Evolutionary conservation across 2,329 filamentous ascomycete species (phyloP).

Genomic region (Xylaria sp.): DNA sequence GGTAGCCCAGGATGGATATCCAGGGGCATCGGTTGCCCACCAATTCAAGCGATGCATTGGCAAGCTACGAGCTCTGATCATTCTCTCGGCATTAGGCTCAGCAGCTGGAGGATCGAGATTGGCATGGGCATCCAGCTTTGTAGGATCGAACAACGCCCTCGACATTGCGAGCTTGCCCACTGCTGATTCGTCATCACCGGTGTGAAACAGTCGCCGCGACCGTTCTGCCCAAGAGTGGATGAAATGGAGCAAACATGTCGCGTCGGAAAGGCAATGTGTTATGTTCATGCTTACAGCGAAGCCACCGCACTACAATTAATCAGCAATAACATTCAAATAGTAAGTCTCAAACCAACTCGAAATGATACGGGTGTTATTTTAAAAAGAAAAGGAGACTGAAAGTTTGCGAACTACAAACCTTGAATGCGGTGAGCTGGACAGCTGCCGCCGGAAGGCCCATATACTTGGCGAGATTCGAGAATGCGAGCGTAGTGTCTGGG

Average conservation of each 20-base stretch:
- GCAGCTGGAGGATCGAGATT: constrained; percentile 38
- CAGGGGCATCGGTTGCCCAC: constrained; percentile 52
- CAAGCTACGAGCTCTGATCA: constrained; percentile 50
- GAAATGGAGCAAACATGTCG: constrained; percentile 55
- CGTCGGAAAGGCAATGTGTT: constrained; percentile 58
- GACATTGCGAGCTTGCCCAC: background rate
- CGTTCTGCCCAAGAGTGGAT: constrained; percentile 54
- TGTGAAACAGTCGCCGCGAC: constrained; percentile 38
- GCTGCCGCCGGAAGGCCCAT: constrained; percentile 48
- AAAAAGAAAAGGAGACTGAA: background rate
- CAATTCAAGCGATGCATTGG: constrained; percentile 61
- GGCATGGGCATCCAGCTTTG: constrained; percentile 52
- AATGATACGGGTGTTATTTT: background rate
- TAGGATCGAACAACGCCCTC: constrained; percentile 52
- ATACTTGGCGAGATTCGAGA: constrained; percentile 46
- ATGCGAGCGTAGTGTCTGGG: constrained; percentile 49
- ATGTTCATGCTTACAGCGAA: constrained; percentile 55
- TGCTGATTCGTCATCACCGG: background rate
- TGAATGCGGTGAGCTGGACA: constrained; percentile 51
- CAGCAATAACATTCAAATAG: background rate
- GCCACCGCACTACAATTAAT: constrained; percentile 53
- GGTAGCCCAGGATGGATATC: constrained; percentile 46
- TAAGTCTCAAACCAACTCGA: background rate
- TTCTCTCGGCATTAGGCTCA: constrained; percentile 43
- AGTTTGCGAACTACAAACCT: constrained; percentile 10